phyloP scores from a whole-genome alignment of 768 basidiomycete species.

The Suillus subaureus region DNA sequence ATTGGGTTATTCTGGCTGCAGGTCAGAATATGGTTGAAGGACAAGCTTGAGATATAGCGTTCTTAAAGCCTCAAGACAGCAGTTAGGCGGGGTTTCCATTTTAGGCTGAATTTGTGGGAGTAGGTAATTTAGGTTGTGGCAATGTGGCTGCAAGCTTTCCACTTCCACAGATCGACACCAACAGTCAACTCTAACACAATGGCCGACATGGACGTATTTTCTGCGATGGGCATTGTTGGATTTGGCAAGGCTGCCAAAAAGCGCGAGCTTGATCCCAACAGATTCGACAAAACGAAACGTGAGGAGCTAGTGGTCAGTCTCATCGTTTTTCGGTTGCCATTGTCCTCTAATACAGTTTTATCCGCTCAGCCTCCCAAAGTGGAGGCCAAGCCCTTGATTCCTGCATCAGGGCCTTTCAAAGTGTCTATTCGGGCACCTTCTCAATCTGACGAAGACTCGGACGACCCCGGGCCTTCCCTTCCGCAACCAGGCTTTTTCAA shows the following conservation, averaged over 20 bases:
- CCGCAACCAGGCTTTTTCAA: constrained; percentile 11
- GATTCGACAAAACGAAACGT: constrained; percentile 78
- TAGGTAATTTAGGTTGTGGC: constrained; percentile 5
- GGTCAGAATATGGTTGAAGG: background rate
- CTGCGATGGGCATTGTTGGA: constrained; percentile 81
- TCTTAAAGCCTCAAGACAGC: constrained; percentile 1
- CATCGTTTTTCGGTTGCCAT: constrained; percentile 9
- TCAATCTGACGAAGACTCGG: constrained; percentile 25
- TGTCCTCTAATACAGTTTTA: constrained; percentile 20
- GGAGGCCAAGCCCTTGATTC: constrained; percentile 1
- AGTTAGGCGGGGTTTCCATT: constrained; percentile 11
- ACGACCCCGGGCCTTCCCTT: constrained; percentile 17
- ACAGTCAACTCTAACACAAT: constrained; percentile 31
- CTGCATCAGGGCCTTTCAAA: constrained; percentile 21
- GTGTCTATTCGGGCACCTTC: constrained; percentile 17
- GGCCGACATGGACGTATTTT: constrained; percentile 69
- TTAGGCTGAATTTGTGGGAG: constrained; percentile 8
- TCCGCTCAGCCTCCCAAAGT: background rate
- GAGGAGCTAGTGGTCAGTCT: constrained; percentile 38
- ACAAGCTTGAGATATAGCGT: background rate
- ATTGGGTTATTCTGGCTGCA: background rate
- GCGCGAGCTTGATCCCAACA: constrained; percentile 68
- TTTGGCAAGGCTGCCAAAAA: constrained; percentile 78
- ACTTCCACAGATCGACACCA: background rate
- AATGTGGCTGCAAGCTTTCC: constrained; percentile 3